Base-by-base conservation (phyloP, 805 yeast species). In the Kluyveromyces aestuarii region DNA sequence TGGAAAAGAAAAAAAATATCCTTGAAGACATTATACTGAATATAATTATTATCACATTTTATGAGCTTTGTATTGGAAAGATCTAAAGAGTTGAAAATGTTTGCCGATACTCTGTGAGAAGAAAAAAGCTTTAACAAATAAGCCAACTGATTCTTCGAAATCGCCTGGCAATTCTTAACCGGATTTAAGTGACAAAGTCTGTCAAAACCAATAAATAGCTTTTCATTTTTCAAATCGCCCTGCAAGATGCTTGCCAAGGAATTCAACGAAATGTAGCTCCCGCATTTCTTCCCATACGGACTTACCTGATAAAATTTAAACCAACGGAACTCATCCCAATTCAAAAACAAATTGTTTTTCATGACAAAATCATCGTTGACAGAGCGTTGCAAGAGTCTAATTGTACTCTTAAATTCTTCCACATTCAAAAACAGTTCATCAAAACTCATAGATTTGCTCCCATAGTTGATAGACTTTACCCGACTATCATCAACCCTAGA, bases 231-330 rank as follows among this genome's bases (percentile, higher is more conserved):
- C 49, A 72, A 57, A 48, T 72, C 76, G 40, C 60, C 67, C 50
- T 71, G 73, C n/a, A 72, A 45, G 39, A 72, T 63, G 0, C 73
- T 64, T 2, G 70, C 64, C n/a, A 72, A 54, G 2, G 74, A 69
- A 51, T 69, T 70, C 37, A 72, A 55, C 40, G 69, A 64, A 33
- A 72, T 51, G 49, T 59, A 63, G 11, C 67, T 51, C 25, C 62
- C 60, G 13, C 58, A 54, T 6, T 50, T 41, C 8, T 43, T 44
- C 1, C 52, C 53, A 18, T 49, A 55, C 2, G 63, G 62, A 42
- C 39, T 58, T 16, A 52, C 52, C 44, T 59, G 59, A 49, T 64
- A 66, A 30, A 52, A 56, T 30, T 59, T 55, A 37, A 64, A 46
- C 55, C 62, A 62, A 7, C 47, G 48, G 25, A 70, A 63, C 3